phyloP scores from a whole-genome alignment of 2,329 filamentous ascomycete species.

The Verticillium zaregamsianum region DNA sequence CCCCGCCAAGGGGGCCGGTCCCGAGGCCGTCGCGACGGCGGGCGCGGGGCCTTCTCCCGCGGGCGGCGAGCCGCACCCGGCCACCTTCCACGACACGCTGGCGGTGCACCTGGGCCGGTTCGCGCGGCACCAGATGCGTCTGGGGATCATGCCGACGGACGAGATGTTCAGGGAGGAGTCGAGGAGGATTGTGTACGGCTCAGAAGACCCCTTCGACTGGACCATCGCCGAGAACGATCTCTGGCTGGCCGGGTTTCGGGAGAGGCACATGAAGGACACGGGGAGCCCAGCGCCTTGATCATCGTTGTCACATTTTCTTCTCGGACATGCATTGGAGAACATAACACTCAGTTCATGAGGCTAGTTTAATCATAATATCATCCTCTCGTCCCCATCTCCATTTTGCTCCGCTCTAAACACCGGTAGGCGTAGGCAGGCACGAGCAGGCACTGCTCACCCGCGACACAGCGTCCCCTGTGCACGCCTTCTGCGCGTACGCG shows the following conservation, averaged over 20 bases:
- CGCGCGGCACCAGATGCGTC: slow-evolving; percentile 16
- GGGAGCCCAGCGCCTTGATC: background rate
- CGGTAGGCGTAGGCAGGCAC: slow-evolving; percentile 5
- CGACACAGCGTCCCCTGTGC: slow-evolving; percentile 6
- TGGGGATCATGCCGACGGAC: slow-evolving; percentile 16
- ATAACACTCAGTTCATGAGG: background rate
- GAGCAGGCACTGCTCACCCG: slow-evolving; percentile 10
- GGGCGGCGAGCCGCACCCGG: background rate
- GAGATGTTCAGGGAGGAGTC: slow-evolving; percentile 22
- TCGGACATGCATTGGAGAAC: background rate
- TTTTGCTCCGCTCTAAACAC: slow-evolving; percentile 2
- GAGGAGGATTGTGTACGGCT: slow-evolving; percentile 18
- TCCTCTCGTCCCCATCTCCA: background rate
- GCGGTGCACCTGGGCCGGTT: slow-evolving; percentile 15
- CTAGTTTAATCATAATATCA: background rate
- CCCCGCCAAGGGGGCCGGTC: background rate
- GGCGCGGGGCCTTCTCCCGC: background rate
- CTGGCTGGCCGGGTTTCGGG: slow-evolving; percentile 20
- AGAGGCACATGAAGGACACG: background rate
- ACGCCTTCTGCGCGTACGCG: slow-evolving; percentile 3
- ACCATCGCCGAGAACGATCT: slow-evolving; percentile 22
- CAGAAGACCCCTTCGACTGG: slow-evolving; percentile 19
- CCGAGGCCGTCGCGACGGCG: background rate
- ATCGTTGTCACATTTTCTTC: background rate
- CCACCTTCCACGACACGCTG: slow-evolving; percentile 13